phyloP scores from a whole-genome alignment of 345 rosid species.

The Citrus australasica region DNA sequence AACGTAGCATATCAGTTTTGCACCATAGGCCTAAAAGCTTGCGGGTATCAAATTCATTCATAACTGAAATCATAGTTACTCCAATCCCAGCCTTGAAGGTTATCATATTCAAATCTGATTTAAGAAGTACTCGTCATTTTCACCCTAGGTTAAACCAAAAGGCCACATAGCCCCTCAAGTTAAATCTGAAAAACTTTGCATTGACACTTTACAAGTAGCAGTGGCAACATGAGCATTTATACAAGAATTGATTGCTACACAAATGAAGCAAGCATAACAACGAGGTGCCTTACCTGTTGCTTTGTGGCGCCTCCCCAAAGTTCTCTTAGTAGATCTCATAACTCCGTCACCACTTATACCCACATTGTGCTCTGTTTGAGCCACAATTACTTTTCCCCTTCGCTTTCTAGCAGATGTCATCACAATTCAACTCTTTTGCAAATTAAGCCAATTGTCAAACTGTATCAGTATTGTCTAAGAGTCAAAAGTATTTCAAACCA shows the following conservation, averaged over 20 bases:
- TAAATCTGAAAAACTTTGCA: neutral
- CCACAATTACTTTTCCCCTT: slow-evolving; percentile 13
- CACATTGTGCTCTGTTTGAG: slow-evolving; percentile 6
- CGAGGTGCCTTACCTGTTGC: slow-evolving; percentile 19
- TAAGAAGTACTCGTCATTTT: neutral
- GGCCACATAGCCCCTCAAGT: neutral
- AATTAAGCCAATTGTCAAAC: neutral
- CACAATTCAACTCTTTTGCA: slow-evolving; percentile 10
- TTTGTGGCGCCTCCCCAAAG: neutral
- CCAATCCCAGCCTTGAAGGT: neutral
- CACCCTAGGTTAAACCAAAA: neutral
- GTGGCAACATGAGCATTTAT: neutral
- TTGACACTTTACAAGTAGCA: neutral
- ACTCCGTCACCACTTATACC: slow-evolving; percentile 12
- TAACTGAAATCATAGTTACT: neutral
- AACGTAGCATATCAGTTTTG: neutral
- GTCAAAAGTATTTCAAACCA: neutral
- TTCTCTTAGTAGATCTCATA: slow-evolving; percentile 24
- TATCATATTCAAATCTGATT: neutral
- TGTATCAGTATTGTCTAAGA: neutral
- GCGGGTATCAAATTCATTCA: neutral
- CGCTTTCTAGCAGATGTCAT: slow-evolving; percentile 31
- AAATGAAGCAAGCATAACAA: neutral
- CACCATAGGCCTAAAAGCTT: neutral
- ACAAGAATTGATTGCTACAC: neutral